These are phyloP conservation scores for Camellia oleifera DNA, from an alignment of 179 eudicot species.

Conservation along the genomic window DNA sequence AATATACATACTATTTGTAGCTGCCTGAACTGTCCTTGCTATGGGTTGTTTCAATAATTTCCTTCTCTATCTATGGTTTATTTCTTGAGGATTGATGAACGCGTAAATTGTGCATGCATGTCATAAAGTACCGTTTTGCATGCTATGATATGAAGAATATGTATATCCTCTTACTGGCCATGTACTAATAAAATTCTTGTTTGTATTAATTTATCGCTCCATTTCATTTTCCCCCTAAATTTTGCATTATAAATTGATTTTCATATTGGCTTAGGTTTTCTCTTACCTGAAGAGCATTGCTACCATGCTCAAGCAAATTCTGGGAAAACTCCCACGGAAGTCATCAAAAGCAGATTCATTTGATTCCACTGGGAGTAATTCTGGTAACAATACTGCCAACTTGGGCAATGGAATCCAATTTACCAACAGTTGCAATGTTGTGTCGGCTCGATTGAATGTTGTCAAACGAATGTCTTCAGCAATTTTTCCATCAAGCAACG, in stretches of 20 bases:
- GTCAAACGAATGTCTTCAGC: constrained; percentile 73
- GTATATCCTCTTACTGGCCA: not conserved
- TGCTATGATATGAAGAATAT: not conserved
- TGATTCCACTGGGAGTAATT: constrained; percentile 33
- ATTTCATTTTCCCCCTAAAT: not conserved
- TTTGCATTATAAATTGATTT: not conserved
- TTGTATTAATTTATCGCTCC: not conserved
- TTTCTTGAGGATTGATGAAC: no score
- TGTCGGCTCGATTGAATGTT: constrained; percentile 29
- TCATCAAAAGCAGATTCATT: constrained; percentile 51
- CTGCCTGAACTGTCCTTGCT: not conserved
- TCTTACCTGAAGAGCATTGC: constrained; percentile 10
- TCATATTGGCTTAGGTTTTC: constrained; percentile 2
- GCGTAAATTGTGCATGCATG: not conserved
- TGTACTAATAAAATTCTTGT: not conserved
- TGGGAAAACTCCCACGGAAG: constrained; percentile 76
- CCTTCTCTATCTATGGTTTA: not conserved
- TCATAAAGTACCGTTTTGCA: not conserved
- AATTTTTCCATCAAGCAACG: constrained; percentile 70
- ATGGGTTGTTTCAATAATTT: not conserved
- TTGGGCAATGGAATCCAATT: constrained; percentile 36
- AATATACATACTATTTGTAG: not conserved
- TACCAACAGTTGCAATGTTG: constrained; percentile 48
- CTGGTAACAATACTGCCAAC: constrained; percentile 31
- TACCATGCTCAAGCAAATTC: constrained; percentile 82